A percentile compares a stretch with the other conserved stretches of the same genome.
Evolutionary conservation across 1,284 basidiomycete genomes (phyloP).

Genomic region (Moesziomyces globuligerus): DNA sequence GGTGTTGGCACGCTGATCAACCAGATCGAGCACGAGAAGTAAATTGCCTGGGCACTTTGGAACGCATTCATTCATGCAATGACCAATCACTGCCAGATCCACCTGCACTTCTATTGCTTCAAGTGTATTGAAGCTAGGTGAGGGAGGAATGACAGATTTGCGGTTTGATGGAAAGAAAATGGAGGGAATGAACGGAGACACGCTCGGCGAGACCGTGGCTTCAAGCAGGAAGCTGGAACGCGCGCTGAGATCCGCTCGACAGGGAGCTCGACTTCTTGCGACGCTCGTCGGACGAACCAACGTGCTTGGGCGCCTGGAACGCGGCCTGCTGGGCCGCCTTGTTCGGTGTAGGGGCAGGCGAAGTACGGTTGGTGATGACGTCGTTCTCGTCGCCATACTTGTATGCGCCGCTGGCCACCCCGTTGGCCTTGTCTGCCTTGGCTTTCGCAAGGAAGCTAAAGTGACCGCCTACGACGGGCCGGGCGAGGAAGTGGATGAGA

Average conservation of each 20-base stretch:
- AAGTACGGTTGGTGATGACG: constrained; percentile 22
- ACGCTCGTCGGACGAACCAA: not conserved
- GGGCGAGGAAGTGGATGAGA: constrained; percentile 63
- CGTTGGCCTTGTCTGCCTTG: constrained; percentile 64
- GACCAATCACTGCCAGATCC: too few species aligned
- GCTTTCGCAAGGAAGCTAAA: constrained; percentile 65
- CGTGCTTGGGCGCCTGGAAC: too few species aligned
- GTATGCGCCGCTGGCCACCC: constrained; percentile 32
- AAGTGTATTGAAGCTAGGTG: too few species aligned
- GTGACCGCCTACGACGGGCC: constrained; percentile 67
- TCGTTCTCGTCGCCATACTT: constrained; percentile 41
- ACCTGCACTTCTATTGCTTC: too few species aligned
- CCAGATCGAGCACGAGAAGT: constrained; percentile 66
- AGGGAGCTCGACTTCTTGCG: constrained; percentile 17
- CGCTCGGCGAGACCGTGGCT: too few species aligned
- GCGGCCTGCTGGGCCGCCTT: constrained; percentile 8
- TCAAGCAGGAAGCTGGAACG: constrained; percentile 21
- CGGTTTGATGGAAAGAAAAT: not conserved
- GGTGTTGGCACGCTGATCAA: constrained; percentile 70
- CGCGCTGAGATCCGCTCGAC: constrained; percentile 40
- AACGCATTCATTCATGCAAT: too few species aligned
- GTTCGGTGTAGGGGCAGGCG: not conserved
- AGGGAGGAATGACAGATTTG: too few species aligned
- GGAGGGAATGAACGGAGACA: too few species aligned
- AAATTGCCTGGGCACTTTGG: not conserved